Percentiles rank a stretch among this genome's conserved stretches.
Evolutionary conservation across 805 yeast species (phyloP).

Genomic region (Candida sakaeoensis): DNA sequence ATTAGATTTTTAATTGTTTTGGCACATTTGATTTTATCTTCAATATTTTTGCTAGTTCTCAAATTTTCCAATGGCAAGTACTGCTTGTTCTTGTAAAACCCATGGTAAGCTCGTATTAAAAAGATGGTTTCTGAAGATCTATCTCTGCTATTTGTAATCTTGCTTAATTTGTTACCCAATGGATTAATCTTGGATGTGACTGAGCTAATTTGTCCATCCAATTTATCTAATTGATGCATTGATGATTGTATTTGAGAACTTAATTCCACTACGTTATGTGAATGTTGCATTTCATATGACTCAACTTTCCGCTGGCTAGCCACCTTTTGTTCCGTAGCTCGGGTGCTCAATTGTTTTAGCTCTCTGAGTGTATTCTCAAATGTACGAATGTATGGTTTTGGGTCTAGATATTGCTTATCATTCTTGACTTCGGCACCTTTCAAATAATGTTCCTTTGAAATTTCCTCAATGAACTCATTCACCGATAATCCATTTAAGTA

Average conservation of each 20-base stretch:
- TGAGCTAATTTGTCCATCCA: slow-evolving; percentile 52
- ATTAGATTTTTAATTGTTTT: slow-evolving; percentile 62
- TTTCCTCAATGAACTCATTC: slow-evolving; percentile 74
- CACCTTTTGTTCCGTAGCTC: slow-evolving; percentile 48
- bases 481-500: slow-evolving; percentile 69
- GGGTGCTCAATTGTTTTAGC: slow-evolving; percentile 56
- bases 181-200: slow-evolving; percentile 64
- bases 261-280: slow-evolving; percentile 58
- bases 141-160: slow-evolving; percentile 68
- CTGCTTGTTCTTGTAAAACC: slow-evolving; percentile 59
- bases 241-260: slow-evolving; percentile 45
- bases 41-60: slow-evolving; percentile 43
- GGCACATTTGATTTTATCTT: slow-evolving; percentile 66
- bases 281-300: slow-evolving; percentile 61
- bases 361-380: slow-evolving; percentile 83
- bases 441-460: slow-evolving; percentile 63
- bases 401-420: slow-evolving; percentile 60
- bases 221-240: slow-evolving; percentile 43
- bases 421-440: slow-evolving; percentile 50
- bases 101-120: slow-evolving; percentile 70
- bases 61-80: slow-evolving; percentile 56
- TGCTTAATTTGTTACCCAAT: slow-evolving; percentile 62
- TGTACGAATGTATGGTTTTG: slow-evolving; percentile 90
- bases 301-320: slow-evolving; percentile 56
- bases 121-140: slow-evolving; percentile 69